Base-by-base conservation (phyloP, 768 basidiomycete genomes). In the Mycena amicta region DNA sequence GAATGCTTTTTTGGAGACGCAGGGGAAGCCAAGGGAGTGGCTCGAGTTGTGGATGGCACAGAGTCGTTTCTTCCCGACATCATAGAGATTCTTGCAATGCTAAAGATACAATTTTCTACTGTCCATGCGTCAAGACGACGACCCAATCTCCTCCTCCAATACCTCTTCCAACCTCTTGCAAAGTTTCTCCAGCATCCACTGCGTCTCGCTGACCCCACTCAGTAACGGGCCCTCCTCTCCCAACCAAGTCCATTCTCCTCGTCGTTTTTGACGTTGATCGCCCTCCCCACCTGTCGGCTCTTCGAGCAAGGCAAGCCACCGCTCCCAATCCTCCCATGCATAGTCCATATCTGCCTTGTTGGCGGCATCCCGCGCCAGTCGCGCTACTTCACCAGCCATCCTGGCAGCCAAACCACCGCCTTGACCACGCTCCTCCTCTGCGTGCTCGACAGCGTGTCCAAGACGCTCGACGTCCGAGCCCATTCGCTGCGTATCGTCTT, bases 191-290 rank as follows among this genome's bases (percentile, higher is more conserved):
- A 79, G 56, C 3, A 79, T 51, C 78, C 78, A 77, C 55, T 75
- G 68, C 20, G 72, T 71, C 59, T 77, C 78, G 11, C 69, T 70
- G 4, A 67, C 62, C 5, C 58, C 51, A 43, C 74, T 76, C 52
- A 78, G 73, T 28, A 79, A 63, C 22, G 78, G 77, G 6, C 78
- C 76, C 0, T 75, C 68, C 53, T 77, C 76, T 0, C 69, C 70
- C 28, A 77, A 60, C 78, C 76, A 78, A 2, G 72, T 72, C 73
- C 72, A 75, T 4, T 61, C 71, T 12, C 59, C 59, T n/a, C n/a
- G n/a, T n/a, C n/a, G n/a, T n/a, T n/a, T n/a, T n/a, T n/a, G n/a
- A n/a, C n/a, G n/a, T n/a, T n/a, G n/a, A 28, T 26, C 46, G n/a
- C 59, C 60, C 54, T 57, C 50, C 27, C 66, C 53, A 11, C 66